Evolutionary conservation across 164 flowering plant genomes (phyloP), one percentile per base, ranked within the genome.

Genomic region (Warburgia ugandensis): DNA sequence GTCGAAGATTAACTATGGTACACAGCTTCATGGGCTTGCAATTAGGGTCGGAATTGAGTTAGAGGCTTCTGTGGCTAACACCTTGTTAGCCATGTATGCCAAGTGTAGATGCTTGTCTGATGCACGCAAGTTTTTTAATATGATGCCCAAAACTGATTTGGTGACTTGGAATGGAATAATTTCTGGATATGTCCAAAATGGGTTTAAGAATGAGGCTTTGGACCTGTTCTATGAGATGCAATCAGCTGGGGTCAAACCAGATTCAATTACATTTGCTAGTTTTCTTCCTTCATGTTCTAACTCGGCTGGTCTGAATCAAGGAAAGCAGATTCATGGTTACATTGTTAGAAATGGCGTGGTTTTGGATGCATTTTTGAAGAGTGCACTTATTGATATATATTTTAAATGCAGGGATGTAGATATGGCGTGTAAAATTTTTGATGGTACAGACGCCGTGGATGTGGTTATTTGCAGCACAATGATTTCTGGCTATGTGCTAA

Each of bases 121-220:
- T 60, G 84, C 94, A 0, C 70, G 55, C 14, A 72, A 56, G 47
- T 59, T 85, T 52, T 81, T 88, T 52, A 62, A 70, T 42, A 42
- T 26, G 45, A 71, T 74, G 68, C 72, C 73, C 21, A 58, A 45
- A 19, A 59, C 54, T 45, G 76, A 75, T 67, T 44, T 70, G 53
- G 86, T 86, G 31, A 58, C 78, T 44, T 86, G 94, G 94, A 86
- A 87, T 69, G 84, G 70, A 13, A 79, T 91, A 80, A 81, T 91
- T 58, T 60, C 80, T 41, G 95, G 90, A 43, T 73, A 63, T 66
- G 81, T 79, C 35, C 83, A 81, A 56, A 73, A 68, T 60, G 79
- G 82, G 21, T 56, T 58, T 44, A 68, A 58, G 65, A 29, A 22
- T 42, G 84, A 81, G 54, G 91, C 85, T 25, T 44, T 52, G n/a